Evolutionary conservation across 2,329 filamentous ascomycete genomes (phyloP), one percentile per base, ranked within the genome.

Genomic region (Verticillium klebahnii): DNA sequence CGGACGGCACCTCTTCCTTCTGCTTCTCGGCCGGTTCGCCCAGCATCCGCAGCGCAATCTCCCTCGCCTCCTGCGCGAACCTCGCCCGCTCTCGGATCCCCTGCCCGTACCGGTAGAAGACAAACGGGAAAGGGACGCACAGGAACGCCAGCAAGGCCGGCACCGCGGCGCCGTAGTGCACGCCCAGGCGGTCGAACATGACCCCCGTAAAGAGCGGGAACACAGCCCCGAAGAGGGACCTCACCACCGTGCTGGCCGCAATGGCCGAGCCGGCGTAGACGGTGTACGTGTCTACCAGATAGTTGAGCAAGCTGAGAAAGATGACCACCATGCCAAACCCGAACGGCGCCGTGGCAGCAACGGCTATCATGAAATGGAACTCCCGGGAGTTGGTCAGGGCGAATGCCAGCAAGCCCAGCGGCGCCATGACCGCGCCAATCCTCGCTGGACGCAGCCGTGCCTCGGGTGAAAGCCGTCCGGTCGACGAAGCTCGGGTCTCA

Each of bases 231-330:
- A 92, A 91, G 15, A 90, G 74, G 0, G 88, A 91, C 62, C 90
- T 86, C 12, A 93, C 77, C 29, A 93, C 85, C 1, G 86, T 82
- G 73, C 88, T 92, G 57, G 89, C 89, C 2, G 91, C 90, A 9
- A 93, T 78, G 0, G 88, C 89, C 0, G 87, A 91, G 0, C 90
- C 90, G 1, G 91, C 90, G 65, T 89, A 94, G 67, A 93, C 89
- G 58, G 88, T 61, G 61, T 65, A 87, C 6, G 85, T 77, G 69
- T 91, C 89, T 64, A 91, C 84, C 12, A 91, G 80, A 73, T 90
- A 91, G 74, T 86, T 89, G 70, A 86, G 81, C 56, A 87, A 74
- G 5, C 80, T 79, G n/a, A 91, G 74, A 77, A 91, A 91, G 39
- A 91, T 85, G 36, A 89, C 73, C 1, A 90, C 85, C 56, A 84